Evolutionary conservation across 352 stramenopile genomes (phyloP).

Genomic region (Phytophthora hybrid): DNA sequence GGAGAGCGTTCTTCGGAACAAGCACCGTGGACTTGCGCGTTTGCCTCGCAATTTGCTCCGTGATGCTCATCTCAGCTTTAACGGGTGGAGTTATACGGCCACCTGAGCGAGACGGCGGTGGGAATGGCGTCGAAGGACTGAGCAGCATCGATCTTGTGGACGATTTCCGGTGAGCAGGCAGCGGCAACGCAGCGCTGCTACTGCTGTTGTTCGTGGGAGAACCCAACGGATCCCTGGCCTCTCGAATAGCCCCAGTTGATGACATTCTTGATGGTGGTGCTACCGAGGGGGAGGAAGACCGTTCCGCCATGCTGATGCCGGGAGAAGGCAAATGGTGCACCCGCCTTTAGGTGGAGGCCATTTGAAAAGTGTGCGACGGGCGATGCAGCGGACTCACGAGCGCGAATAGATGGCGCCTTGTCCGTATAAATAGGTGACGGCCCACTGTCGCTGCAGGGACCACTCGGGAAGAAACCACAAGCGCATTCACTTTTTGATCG

Average conservation of each 20-base stretch:
- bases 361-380: conserved; percentile 13
- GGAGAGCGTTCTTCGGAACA: conserved; percentile 71
- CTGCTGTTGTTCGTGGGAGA: conserved; percentile 11
- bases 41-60: conserved; percentile 74
- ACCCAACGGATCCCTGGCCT: conserved; percentile 12
- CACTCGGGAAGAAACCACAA: background rate
- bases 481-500: background rate
- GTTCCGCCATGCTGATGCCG: conserved; percentile 15
- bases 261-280: conserved; percentile 17
- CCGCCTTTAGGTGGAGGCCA: conserved; percentile 1
- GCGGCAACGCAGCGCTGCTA: conserved; percentile 23
- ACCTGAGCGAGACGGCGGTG: conserved; percentile 21
- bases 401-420: conserved; percentile 15
- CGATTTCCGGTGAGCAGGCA: conserved; percentile 19
- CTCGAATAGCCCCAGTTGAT: conserved; percentile 18
- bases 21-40: conserved; percentile 76
- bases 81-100: conserved; percentile 32
- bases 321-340: background rate
- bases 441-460: background rate
- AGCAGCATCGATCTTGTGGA: conserved; percentile 48
- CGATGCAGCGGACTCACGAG: too few species aligned
- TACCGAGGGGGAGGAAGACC: conserved; percentile 3
- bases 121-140: conserved; percentile 22
- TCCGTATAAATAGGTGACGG: conserved; percentile 26
- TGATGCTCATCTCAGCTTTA: conserved; percentile 65